Evolutionary conservation across 2,329 filamentous ascomycete genomes (phyloP).

Genomic region (Myriosclerotinia scirpicola): DNA sequence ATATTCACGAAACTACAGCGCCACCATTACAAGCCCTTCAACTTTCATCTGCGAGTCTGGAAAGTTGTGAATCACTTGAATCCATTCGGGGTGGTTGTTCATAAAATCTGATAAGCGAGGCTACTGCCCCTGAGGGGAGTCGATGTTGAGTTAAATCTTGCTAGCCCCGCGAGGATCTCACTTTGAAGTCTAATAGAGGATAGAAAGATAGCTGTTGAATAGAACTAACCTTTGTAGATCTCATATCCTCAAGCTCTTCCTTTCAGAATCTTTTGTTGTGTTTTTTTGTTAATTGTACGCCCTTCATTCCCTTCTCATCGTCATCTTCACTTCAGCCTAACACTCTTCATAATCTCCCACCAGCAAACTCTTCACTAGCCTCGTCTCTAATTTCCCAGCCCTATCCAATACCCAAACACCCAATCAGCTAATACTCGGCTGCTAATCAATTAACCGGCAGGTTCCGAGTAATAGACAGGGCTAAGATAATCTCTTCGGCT

Average conservation of each 20-base stretch:
- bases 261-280: not conserved
- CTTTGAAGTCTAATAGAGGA: not conserved
- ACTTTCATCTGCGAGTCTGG: not conserved
- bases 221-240: not conserved
- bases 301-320: not conserved
- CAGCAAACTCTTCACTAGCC: not conserved
- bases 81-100: not conserved
- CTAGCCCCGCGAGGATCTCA: too few relatives aligned
- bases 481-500: not conserved
- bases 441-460: not conserved
- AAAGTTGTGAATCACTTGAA: not conserved
- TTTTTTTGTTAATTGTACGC: not conserved
- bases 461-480: not conserved
- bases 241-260: too few relatives aligned
- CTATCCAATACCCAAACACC: not conserved
- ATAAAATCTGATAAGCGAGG: slow-evolving; percentile 1
- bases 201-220: not conserved
- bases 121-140: not conserved
- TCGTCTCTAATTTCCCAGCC: not conserved
- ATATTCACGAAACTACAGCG: not conserved
- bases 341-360: not conserved
- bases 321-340: not conserved
- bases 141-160: not conserved
- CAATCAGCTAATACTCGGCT: not conserved
- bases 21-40: not conserved